Percentiles rank a stretch among this genome's conserved stretches.
These are phyloP conservation scores for Pestalotiopsis sp. DNA, from an alignment of 2,329 filamentous ascomycete species.

Conservation along the genomic window DNA sequence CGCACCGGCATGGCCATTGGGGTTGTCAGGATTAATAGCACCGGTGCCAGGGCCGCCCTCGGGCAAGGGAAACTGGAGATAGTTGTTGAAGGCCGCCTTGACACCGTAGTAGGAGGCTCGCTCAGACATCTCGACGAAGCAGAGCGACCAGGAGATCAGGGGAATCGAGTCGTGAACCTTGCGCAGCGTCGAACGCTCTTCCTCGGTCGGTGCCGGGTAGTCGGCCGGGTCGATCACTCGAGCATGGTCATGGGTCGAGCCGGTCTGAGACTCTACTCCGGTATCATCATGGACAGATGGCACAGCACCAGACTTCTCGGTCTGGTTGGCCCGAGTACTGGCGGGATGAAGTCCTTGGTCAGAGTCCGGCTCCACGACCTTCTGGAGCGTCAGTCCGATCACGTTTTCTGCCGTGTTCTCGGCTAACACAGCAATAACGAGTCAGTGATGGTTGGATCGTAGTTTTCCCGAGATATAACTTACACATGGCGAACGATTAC, in stretches of 20 bases:
- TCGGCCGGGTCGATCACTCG: constrained; percentile 23
- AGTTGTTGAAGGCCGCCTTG: constrained; percentile 55
- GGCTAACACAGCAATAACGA: background rate
- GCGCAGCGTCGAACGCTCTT: constrained; percentile 47
- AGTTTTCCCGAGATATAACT: background rate
- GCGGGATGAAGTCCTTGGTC: constrained; percentile 11
- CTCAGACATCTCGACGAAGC: constrained; percentile 53
- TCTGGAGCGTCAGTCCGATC: constrained; percentile 18
- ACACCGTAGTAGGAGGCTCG: constrained; percentile 56
- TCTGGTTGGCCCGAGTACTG: background rate
- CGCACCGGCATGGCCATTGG: constrained; percentile 49
- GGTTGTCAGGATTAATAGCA: constrained; percentile 32
- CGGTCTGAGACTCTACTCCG: constrained; percentile 16
- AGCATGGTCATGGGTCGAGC: constrained; percentile 14
- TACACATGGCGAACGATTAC: background rate
- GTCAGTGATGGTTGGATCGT: background rate
- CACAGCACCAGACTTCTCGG: background rate
- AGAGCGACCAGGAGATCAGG: constrained; percentile 46
- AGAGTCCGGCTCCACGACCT: constrained; percentile 19
- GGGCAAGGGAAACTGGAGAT: constrained; percentile 55
- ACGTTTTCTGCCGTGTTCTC: constrained; percentile 19
- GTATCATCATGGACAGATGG: background rate
- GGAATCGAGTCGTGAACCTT: constrained; percentile 48
- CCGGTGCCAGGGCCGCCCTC: constrained; percentile 38
- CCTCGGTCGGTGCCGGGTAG: constrained; percentile 45